Conservation (phyloP, 1,284 basidiomycete genomes). For the Coniferiporia weirii region DNA sequence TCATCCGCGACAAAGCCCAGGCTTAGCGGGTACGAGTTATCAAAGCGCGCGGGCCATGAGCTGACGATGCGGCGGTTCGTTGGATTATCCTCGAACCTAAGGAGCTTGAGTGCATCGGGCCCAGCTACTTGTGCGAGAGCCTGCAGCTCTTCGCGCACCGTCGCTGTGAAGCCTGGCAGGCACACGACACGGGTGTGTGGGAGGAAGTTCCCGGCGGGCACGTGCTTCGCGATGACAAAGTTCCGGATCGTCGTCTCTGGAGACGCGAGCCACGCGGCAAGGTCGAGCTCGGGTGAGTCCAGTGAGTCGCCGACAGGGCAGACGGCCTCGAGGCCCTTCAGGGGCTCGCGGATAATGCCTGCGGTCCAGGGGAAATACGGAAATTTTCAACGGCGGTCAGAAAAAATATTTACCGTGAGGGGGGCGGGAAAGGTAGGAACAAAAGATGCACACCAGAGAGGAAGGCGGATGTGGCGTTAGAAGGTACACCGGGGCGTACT, state of each 20-base stretch:
- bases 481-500: slow-evolving; percentile 52
- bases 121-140: slow-evolving; percentile 40
- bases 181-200: slow-evolving; percentile 49
- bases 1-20: slow-evolving; percentile 41
- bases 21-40: slow-evolving; percentile 39
- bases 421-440: background rate
- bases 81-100: slow-evolving; percentile 41
- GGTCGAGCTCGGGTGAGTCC: slow-evolving; percentile 38
- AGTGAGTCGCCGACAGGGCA: slow-evolving; percentile 50
- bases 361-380: background rate
- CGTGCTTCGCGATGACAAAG: slow-evolving; percentile 47
- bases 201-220: slow-evolving; percentile 41
- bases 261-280: slow-evolving; percentile 50
- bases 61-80: slow-evolving; percentile 38
- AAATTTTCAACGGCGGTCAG: background rate
- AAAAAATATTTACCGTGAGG: background rate
- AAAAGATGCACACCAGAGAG: slow-evolving; percentile 38
- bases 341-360: slow-evolving; percentile 59
- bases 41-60: slow-evolving; percentile 44
- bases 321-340: slow-evolving; percentile 44
- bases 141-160: slow-evolving; percentile 40
- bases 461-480: slow-evolving; percentile 55
- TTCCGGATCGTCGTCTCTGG: slow-evolving; percentile 52
- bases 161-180: slow-evolving; percentile 45
- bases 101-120: slow-evolving; percentile 31